These are phyloP conservation scores for Eustoma russellianum DNA, from an alignment of 257 asterid genomes.

Conservation along the genomic window DNA sequence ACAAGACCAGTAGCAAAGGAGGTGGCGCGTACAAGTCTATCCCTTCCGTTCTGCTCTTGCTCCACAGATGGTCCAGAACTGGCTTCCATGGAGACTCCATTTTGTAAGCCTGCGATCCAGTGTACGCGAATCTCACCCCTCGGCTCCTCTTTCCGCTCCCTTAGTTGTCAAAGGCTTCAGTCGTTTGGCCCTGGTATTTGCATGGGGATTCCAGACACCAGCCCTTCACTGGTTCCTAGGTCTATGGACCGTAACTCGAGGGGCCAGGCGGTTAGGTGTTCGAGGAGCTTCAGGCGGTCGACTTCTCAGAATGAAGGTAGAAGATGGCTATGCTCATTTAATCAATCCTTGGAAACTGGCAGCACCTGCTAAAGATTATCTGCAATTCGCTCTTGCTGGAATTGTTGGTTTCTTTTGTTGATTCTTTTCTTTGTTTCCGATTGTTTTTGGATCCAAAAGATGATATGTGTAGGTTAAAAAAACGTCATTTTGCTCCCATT, in stretches of 20 bases:
- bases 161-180: conserved; percentile 56
- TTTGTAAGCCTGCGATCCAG: conserved; percentile 44
- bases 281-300: conserved; percentile 47
- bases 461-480: not conserved
- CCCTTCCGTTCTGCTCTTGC: conserved; percentile 61
- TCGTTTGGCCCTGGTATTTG: conserved; percentile 44
- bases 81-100: conserved; percentile 42
- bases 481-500: too few relatives aligned
- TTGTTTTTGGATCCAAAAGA: not conserved
- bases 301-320: conserved; percentile 43
- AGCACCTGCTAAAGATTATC: conserved; percentile 34
- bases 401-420: not conserved
- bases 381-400: not conserved
- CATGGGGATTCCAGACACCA: conserved; percentile 48
- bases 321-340: conserved; percentile 66
- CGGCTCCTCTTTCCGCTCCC: conserved; percentile 51
- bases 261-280: conserved; percentile 33
- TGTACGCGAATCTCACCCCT: conserved; percentile 38
- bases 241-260: conserved; percentile 14
- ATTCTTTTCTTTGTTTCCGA: not conserved
- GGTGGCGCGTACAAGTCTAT: conserved; percentile 34
- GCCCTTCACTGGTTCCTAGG: conserved; percentile 44
- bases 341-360: conserved; percentile 41
- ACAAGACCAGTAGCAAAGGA: conserved; percentile 44
- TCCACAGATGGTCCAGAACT: conserved; percentile 38